These are phyloP conservation scores for Clavulina sp. DNA, from an alignment of 768 basidiomycete species.

Conservation along the genomic window DNA sequence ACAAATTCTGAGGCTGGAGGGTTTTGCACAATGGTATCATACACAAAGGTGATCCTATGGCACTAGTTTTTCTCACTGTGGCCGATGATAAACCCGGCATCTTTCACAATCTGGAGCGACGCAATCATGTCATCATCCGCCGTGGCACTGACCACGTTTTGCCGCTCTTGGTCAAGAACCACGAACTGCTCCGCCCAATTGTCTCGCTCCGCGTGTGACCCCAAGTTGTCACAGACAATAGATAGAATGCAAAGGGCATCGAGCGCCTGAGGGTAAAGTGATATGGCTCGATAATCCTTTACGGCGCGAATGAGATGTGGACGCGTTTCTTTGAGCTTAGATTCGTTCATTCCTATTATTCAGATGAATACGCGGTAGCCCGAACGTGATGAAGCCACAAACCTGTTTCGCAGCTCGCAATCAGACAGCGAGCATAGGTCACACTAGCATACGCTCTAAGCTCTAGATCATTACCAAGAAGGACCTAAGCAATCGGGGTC, in stretches of 20 bases:
- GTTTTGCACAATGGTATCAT: no score
- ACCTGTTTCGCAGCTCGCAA: conserved; percentile 36
- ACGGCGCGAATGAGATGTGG: conserved; percentile 46
- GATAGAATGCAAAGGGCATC: conserved; percentile 60
- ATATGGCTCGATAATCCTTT: conserved; percentile 40
- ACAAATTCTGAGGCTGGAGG: no score
- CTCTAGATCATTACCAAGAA: conserved; percentile 55
- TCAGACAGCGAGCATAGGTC: conserved; percentile 55
- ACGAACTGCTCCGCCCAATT: conserved; percentile 10
- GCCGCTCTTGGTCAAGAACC: conserved; percentile 7
- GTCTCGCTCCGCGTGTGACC: conserved; percentile 14
- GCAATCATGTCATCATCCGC: no score
- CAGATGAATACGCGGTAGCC: neutral
- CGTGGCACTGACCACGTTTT: no score
- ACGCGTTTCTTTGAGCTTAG: conserved; percentile 16
- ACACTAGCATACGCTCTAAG: conserved; percentile 60
- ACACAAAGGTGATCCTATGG: no score
- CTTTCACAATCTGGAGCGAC: no score
- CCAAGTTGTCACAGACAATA: conserved; percentile 55
- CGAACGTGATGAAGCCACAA: neutral
- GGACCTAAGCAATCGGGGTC: conserved; percentile 31
- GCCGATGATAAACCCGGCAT: no score
- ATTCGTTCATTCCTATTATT: neutral
- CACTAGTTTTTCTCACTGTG: no score
- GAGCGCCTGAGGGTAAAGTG: conserved; percentile 39